Conservation (phyloP, 805 yeast genomes). For the Candida glaebosa region DNA sequence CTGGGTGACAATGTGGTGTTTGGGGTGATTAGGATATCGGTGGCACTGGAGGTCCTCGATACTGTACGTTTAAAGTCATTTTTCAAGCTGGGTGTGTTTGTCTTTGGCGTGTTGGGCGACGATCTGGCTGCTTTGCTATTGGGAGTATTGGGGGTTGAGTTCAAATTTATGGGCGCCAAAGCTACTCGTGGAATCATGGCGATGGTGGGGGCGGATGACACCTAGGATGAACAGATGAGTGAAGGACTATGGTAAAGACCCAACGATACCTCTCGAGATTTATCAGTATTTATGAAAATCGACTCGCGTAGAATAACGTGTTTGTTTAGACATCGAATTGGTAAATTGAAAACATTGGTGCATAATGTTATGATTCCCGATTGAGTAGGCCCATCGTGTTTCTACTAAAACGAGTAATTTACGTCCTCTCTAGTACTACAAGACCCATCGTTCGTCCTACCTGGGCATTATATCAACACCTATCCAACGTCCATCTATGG, state of each 20-base stretch:
- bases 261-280: background rate
- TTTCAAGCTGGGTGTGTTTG: background rate
- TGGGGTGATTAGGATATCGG: background rate
- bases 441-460: background rate
- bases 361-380: conserved; percentile 1
- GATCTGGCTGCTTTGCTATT: background rate
- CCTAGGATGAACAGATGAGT: background rate
- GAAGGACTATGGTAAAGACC: too few species aligned
- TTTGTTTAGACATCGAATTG: background rate
- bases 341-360: conserved; percentile 1
- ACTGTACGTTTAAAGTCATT: background rate
- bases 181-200: background rate
- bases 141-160: background rate
- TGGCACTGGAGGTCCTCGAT: background rate
- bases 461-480: background rate
- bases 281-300: background rate
- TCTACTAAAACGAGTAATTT: background rate
- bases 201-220: background rate
- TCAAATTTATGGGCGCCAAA: background rate
- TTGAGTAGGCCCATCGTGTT: background rate
- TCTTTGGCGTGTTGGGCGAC: background rate
- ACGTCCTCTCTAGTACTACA: background rate
- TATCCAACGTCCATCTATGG: too few species aligned
- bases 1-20: background rate
- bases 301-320: conserved; percentile 1